Evolutionary conservation across 179 eudicot species (phyloP), one percentile per base, ranked within the genome.

Genomic region (Vitellaria paradoxa): DNA sequence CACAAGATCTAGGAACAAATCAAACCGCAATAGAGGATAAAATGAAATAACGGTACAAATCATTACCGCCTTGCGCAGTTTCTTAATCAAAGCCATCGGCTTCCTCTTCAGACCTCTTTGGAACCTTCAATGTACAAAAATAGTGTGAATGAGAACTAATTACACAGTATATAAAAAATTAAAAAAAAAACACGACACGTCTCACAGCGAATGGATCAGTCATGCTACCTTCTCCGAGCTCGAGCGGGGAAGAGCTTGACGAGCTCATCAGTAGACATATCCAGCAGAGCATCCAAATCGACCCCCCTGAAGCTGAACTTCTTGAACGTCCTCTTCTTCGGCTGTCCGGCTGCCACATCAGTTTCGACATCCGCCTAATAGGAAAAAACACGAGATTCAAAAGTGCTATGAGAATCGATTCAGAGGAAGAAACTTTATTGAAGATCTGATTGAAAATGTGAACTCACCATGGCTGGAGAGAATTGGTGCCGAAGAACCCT

Each of bases 291-390:
- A 80, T 96, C 99, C 67, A 96, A 88, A 80, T 96, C 99, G 14
- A 93, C 91, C 2, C 99, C 98, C 30, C 96, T 79, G 91, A 82
- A 95, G 57, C 93, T 91, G 84, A 95, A 95, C 93, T 95, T 95
- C 99, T 95, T 93, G 77, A 95, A 95, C 78, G 99, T 91, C 78
- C 98, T 95, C 93, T 93, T 95, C 95, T 89, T 95, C 13, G 94
- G 91, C 81, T 57, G 84, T 40, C 84, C 92, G 9, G 89, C 84
- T n/a, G 86, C 80, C 24, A 83, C 76, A 23, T 84, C 91, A 0
- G 80, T 62, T 14, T 87, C 90, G 4, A 84, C 85, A 11, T 88
- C 91, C 78, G 91, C 86, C 91, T 86, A 61, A 75, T 20, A 84
- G 8, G 46, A 9, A 24, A 6, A 49, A 42, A 53, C 60, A 65